Evolutionary conservation across 225 moss, liverwort and hornwort species (phyloP), one percentile per base, ranked within the genome.

Genomic region (Takakia lepidozioides): DNA sequence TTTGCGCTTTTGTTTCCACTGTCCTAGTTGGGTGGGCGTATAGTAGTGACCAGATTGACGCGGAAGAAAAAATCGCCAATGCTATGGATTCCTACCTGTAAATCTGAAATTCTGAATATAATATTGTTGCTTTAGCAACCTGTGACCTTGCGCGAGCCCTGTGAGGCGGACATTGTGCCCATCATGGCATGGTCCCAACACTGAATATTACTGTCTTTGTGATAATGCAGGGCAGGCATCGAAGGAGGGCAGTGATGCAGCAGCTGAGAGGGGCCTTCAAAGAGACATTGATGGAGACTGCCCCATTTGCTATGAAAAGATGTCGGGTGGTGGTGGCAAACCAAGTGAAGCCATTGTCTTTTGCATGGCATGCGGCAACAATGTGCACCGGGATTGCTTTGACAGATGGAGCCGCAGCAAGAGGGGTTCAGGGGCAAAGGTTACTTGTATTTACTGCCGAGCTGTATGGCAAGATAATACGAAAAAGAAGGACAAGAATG

Each of bases 381-480:
- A 82, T 48, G 91, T 92, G 58, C 87, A 87, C 43, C 68, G 70
- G 39, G 84, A 87, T 46, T 92, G 91, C 66, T 92, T 87, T 25
- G 69, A 84, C 29, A 84, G 58, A 38, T 92, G 91, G 91, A 75
- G 66, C 54, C 45, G 66, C 25, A 84, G 78, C 73, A 87, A 84
- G 55, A 61, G 64, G 24, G 66, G 71, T 30, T 61, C 82, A 43
- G 70, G 78, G 46, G 66, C 50, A 27, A 56, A 61, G 65, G 62
- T 76, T 3, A 87, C 91, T 0, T 92, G 91, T 37, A 92, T 92
- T 29, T 84, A 84, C 46, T 92, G 91, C 46, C 72, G 91, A 52
- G 87, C 84, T 15, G 40, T 66, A 5, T 92, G 84, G 91, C 42
- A 65, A 25, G 64, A 56, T 38, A 23, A 10, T 34, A 14, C 14